Percentiles rank a stretch among this genome's conserved stretches.
phyloP scores from a whole-genome alignment of 176 grass and related monocot genomes.

The Oryza australiensis region DNA sequence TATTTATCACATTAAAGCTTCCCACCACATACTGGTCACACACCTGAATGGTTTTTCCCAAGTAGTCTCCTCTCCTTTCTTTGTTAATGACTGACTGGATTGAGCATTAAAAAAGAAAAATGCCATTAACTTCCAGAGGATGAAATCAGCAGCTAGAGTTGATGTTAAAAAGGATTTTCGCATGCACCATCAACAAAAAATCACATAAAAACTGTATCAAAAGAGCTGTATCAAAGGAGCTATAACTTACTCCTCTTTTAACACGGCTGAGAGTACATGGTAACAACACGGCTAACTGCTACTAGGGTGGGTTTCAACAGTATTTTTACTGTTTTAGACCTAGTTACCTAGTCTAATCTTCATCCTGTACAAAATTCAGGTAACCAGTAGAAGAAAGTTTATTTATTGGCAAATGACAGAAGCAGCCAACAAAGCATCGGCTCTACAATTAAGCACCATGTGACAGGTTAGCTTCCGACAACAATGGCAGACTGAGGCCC shows the following conservation, averaged over 20 bases:
- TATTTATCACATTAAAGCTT: slow-evolving; percentile 22
- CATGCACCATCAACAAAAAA: neutral
- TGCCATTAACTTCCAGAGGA: slow-evolving; percentile 26
- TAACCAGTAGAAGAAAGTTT: slow-evolving; percentile 42
- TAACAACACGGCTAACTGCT: slow-evolving; percentile 17
- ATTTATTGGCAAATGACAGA: slow-evolving; percentile 35
- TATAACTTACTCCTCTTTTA: too few relatives aligned
- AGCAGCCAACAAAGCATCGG: slow-evolving; percentile 37
- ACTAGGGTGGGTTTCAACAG: slow-evolving; percentile 33
- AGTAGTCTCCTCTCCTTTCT: slow-evolving; percentile 96
- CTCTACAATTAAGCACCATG: slow-evolving; percentile 52
- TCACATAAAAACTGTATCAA: slow-evolving; percentile 10
- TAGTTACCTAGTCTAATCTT: slow-evolving; percentile 38
- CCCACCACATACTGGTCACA: slow-evolving; percentile 1
- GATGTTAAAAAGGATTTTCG: slow-evolving; percentile 9
- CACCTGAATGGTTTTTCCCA: slow-evolving; percentile 97
- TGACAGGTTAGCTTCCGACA: slow-evolving; percentile 49
- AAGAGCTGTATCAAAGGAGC: neutral
- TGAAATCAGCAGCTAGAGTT: slow-evolving; percentile 12
- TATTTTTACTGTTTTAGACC: slow-evolving; percentile 1
- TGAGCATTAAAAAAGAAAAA: slow-evolving; percentile 36
- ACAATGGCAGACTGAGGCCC: slow-evolving; percentile 46
- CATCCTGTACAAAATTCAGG: slow-evolving; percentile 39
- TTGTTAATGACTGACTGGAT: slow-evolving; percentile 86
- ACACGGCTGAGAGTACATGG: neutral